Evolutionary conservation across 75 land plant genomes (phyloP).

Genomic region (Ceratopteris richardii): DNA sequence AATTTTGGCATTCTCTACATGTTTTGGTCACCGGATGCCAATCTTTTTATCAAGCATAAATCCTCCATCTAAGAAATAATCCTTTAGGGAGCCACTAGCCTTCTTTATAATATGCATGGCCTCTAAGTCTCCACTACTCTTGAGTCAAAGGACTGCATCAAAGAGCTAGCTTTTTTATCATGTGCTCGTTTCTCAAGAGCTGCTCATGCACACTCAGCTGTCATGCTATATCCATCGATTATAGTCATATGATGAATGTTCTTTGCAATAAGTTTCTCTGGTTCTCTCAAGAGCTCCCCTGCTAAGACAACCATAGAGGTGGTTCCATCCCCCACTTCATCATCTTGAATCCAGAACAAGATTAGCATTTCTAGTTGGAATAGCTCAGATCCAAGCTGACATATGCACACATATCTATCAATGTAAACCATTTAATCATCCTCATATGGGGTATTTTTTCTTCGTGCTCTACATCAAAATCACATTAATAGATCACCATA

Average conservation of each 20-base stretch:
- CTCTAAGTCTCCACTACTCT: conserved; percentile 94
- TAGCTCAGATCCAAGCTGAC: too few relatives aligned
- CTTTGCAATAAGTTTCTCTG: too few relatives aligned
- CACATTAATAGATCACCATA: too few relatives aligned
- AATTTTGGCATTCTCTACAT: conserved; percentile 93
- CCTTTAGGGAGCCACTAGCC: conserved; percentile 84
- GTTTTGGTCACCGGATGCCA: conserved; percentile 92
- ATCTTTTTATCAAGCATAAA: conserved; percentile 98
- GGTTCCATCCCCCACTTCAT: conserved; percentile 26
- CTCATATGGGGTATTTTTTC: too few relatives aligned
- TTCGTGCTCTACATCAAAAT: too few relatives aligned
- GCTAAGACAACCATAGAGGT: conserved; percentile 33
- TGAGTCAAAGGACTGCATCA: conserved; percentile 80
- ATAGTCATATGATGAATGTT: too few relatives aligned
- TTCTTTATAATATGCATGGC: conserved; percentile 95
- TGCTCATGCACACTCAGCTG: conserved; percentile 1
- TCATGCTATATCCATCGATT: background rate
- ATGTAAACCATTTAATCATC: too few relatives aligned
- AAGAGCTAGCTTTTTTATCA: too few relatives aligned
- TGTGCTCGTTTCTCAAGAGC: too few relatives aligned
- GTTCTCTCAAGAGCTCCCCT: conserved; percentile 27
- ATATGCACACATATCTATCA: too few relatives aligned
- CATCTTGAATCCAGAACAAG: conserved; percentile 32
- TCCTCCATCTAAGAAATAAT: conserved; percentile 95
- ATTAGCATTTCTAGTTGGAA: too few relatives aligned